Evolutionary conservation across 2,329 filamentous ascomycete genomes (phyloP), one percentile per base, ranked within the genome.

Genomic region (Apiospora saccharicola): DNA sequence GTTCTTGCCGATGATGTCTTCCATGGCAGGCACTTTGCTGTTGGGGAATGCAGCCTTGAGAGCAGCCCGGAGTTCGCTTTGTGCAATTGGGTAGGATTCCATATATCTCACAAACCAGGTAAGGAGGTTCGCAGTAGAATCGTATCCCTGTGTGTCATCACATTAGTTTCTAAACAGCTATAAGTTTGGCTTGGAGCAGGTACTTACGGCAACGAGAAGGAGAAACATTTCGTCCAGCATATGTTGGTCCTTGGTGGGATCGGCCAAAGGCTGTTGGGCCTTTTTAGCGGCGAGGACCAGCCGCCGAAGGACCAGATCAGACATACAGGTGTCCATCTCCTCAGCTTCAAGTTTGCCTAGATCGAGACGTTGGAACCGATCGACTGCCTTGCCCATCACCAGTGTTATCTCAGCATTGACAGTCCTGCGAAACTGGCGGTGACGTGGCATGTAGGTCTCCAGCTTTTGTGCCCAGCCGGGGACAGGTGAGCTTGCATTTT

Each of bases 371-470:
- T 26, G 49, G 24, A 53, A 53, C 2, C 74, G 46, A 1, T 72
- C 72, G n/a, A 74, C 75, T 4, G 74, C 70, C n/a, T 71, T 72
- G 3, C 41, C 24, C 74, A 75, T 76, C 3, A 68, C 64, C 3
- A 7, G 19, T 0, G 71, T 37, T 16, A 75, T 74, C 49, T 75
- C 73, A 3, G 71, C 67, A 4, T 72, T 72, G 1, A 75, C 70
- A 3, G 61, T 74, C n/a, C 41, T 47, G 69, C 73, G 67, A 69
- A 76, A 72, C n/a, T 67, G 70, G 57, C 76, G 74, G 69, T 76
- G 76, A 7, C 74, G 74, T 5, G 74, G 51, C 5, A 72, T 75
- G n/a, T 73, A 75, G 4, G 74, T 74, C 49, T 73, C 72, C 1
- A 74, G 67, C 26, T 72, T 74, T 22, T 71, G 69, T 0, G 72